Conservation (phyloP, 306 rosid species). For the Begonia masoniana region DNA sequence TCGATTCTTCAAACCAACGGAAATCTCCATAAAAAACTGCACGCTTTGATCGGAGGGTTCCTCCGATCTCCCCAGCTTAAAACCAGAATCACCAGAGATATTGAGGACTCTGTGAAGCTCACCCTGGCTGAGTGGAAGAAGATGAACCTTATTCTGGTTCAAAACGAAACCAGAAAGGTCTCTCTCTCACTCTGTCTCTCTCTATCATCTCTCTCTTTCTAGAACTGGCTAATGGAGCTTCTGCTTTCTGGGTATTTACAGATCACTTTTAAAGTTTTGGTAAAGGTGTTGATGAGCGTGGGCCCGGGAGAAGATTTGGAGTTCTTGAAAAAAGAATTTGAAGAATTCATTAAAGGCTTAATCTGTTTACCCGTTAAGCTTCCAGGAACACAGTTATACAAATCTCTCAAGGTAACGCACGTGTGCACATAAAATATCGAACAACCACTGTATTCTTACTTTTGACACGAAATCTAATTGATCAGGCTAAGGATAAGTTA, state of each 20-base stretch:
- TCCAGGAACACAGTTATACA: conserved; percentile 71
- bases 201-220: too few relatives aligned
- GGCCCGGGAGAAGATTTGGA: conserved; percentile 67
- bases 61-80: conserved; percentile 58
- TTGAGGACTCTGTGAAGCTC: conserved; percentile 43
- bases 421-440: neutral
- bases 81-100: conserved; percentile 45
- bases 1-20: conserved; percentile 69
- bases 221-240: too few relatives aligned
- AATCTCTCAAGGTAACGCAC: conserved; percentile 64
- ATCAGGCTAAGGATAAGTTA: conserved; percentile 70
- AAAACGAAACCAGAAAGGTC: conserved; percentile 69
- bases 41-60: conserved; percentile 54
- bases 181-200: neutral
- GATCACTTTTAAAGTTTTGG: conserved; percentile 64
- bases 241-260: conserved; percentile 10
- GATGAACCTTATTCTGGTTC: conserved; percentile 31
- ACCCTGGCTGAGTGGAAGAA: conserved; percentile 41
- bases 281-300: conserved; percentile 64
- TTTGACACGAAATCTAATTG: neutral
- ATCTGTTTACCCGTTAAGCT: conserved; percentile 76
- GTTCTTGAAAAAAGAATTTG: conserved; percentile 52
- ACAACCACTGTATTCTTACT: neutral
- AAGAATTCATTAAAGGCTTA: conserved; percentile 72
- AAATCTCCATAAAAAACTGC: conserved; percentile 44